Evolutionary conservation across 2,329 filamentous ascomycete genomes (phyloP), one percentile per base, ranked within the genome.

Genomic region (Sphaerulina populicola): DNA sequence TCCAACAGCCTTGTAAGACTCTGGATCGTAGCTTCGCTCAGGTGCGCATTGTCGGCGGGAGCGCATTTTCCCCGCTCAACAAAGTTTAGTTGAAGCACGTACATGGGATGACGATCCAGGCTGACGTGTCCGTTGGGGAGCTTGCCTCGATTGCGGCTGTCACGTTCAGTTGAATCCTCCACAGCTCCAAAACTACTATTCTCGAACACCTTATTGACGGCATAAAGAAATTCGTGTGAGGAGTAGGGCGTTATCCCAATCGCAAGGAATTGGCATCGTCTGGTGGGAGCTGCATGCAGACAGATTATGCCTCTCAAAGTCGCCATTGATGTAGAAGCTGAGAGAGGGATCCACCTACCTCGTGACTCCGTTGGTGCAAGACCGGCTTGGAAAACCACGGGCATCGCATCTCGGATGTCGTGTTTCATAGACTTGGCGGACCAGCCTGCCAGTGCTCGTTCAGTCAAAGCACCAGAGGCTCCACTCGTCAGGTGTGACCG

Each of bases 21-120:
- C 23, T 77, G 72, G n/a, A 88, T 56, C 18, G 56, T 39, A 3
- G 46, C 40, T 27, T 66, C 63, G 27, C 61, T 66, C 10, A 49
- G 36, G 9, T 46, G 18, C 7, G 44, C 44, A 15, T 47, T 37
- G 6, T 44, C 38, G 31, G 42, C 23, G 67, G 12, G 7, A 3
- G 21, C 12, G 11, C 15, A 29, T 23, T 10, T 30, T 2, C 8
- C 9, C 29, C 29, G 15, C n/a, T 49, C 53, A 45, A 12, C 47
- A 9, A 62, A 49, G 23, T 40, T 49, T 2, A 66, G 78, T 27
- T 80, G 80, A n/a, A 97, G 70, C 60, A 83, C 85, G 62, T 95
- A 97, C 82, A 91, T 91, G 0, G 91, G 89, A 82, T 88, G 93
- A 45, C 81, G 78, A 62, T 96, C 88, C 8, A 90, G 72, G 0